Percentiles rank a stretch among this genome's conserved stretches.
Conservation (phyloP, 2,329 filamentous ascomycete genomes). For the Phaeosphaeria sp. region DNA sequence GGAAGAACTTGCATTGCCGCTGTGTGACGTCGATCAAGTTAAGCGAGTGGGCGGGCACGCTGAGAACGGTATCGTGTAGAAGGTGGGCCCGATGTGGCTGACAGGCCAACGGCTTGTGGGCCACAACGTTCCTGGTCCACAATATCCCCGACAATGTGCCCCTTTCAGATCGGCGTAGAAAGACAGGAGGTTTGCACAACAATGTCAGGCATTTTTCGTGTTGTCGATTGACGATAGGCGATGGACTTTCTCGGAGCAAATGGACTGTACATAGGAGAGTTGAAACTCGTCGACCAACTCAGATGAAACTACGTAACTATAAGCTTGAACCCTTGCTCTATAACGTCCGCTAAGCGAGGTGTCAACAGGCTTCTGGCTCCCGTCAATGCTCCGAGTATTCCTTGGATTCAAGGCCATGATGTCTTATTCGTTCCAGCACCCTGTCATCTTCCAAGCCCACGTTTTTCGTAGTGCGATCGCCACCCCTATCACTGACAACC, state of each 20-base stretch:
- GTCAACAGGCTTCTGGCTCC: constrained; percentile 11
- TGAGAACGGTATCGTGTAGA: neutral
- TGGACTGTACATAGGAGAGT: neutral
- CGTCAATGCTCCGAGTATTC: constrained; percentile 7
- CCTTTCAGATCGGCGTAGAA: neutral
- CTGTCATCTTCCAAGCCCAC: constrained; percentile 17
- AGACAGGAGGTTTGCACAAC: neutral
- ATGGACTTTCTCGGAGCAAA: neutral
- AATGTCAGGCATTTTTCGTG: neutral
- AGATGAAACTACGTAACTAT: constrained; percentile 13
- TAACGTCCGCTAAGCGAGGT: constrained; percentile 27
- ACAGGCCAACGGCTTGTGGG: constrained; percentile 1
- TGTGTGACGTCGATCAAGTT: constrained; percentile 7
- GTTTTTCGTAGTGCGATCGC: constrained; percentile 25
- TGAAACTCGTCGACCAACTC: neutral
- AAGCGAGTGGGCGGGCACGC: constrained; percentile 1
- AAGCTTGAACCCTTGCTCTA: constrained; percentile 31
- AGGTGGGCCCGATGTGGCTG: neutral
- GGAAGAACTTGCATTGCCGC: constrained; percentile 5
- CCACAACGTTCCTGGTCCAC: constrained; percentile 2
- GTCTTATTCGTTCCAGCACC: constrained; percentile 23
- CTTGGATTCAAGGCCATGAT: constrained; percentile 9
- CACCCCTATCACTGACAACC: constrained; percentile 29
- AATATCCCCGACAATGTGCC: neutral
- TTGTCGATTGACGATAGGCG: neutral